Base-by-base conservation (phyloP, 441 rosid genomes). In the Hura crepitans region DNA sequence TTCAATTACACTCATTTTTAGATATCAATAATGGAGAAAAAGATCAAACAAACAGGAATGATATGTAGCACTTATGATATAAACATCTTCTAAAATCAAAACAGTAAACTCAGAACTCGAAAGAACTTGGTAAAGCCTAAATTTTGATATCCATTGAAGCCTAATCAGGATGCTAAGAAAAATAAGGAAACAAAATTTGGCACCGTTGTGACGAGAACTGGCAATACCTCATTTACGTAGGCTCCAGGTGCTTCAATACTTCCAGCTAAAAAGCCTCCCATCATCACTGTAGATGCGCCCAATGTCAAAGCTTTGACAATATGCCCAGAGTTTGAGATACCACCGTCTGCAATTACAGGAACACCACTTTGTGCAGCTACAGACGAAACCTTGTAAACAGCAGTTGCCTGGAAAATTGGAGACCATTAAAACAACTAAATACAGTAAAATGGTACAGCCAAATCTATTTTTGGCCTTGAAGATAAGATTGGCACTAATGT, bases 291-390 rank as follows among this genome's bases (percentile, higher is more conserved):
- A 62, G 97, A 92, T 72, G 97, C 97, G 46, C 97, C 97, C 1
- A 92, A 82, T 35, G 73, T 78, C 69, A 87, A 77, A 75, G 97
- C 96, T 72, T 93, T 93, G 43, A 93, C 98, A 64, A 91, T 85
- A 65, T 88, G 93, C 55, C 97, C 96, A 9, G 97, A 91, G 80
- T 87, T 85, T 77, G 94, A 88, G 78, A 93, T 88, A 62, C 96
- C 98, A 73, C 98, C 98, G 82, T 93, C 98, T 0, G 97, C 98
- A 77, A 94, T 83, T 35, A 88, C 90, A 23, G 97, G 97, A 25
- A 91, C 81, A 72, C 87, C 88, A 62, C 83, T 75, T 71, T 81
- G 89, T n/a, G 93, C 79, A 70, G 98, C 92, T 8, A 91, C 56
- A 37, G 89, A 84, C 62, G 97, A 82, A 59, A 91, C 97, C 83